Conservation (phyloP, 2,329 filamentous ascomycete genomes). For the Teratosphaeriaceae sp. region DNA sequence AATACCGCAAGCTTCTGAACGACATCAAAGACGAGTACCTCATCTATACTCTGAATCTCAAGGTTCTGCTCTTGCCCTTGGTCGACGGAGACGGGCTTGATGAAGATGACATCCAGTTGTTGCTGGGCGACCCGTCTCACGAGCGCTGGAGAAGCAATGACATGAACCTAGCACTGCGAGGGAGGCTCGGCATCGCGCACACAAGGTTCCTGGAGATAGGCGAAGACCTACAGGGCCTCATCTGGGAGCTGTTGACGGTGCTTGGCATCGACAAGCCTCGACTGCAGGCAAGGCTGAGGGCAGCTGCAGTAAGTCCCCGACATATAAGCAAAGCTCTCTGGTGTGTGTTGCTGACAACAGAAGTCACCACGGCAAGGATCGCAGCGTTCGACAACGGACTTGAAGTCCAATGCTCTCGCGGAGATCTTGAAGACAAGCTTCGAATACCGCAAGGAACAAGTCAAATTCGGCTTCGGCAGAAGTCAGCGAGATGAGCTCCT, state of each 20-base stretch:
- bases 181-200: background rate
- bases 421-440: background rate
- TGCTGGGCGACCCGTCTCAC: background rate
- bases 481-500: slow-evolving; percentile 1
- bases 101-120: background rate
- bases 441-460: slow-evolving; percentile 1
- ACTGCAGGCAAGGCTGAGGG: background rate
- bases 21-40: slow-evolving; percentile 10
- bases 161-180: background rate
- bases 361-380: no score
- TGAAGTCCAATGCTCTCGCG: background rate
- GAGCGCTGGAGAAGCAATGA: slow-evolving; percentile 1
- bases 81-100: background rate
- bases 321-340: no score
- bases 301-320: background rate
- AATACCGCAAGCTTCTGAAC: slow-evolving; percentile 4
- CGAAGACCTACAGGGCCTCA: slow-evolving; percentile 2
- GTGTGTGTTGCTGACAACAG: no score
- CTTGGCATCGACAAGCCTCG: slow-evolving; percentile 2
- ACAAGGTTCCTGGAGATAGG: slow-evolving; percentile 5
- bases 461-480: slow-evolving; percentile 7
- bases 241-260: slow-evolving; percentile 2
- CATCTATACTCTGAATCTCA: slow-evolving; percentile 2
- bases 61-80: slow-evolving; percentile 5
- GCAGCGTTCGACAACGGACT: background rate